Evolutionary conservation across 2,329 filamentous ascomycete species (phyloP).

Genomic region (Teratosphaeria viscida): DNA sequence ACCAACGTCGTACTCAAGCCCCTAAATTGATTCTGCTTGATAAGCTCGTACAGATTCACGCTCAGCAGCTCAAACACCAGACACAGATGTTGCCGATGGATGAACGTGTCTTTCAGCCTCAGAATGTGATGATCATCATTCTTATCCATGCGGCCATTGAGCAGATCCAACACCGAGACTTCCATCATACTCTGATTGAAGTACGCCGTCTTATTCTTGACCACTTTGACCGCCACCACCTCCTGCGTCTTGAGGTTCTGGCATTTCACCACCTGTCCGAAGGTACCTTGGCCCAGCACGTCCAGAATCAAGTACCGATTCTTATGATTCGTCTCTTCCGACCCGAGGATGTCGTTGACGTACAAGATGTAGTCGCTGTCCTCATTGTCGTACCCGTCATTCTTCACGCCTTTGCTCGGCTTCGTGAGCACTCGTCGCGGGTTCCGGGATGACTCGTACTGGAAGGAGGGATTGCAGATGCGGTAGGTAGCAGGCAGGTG

Average conservation of each 20-base stretch:
- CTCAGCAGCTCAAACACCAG: constrained; percentile 92
- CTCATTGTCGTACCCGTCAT: constrained; percentile 97
- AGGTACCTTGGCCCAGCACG: constrained; percentile 92
- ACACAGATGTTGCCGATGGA: constrained; percentile 92
- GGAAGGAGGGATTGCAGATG: constrained; percentile 96
- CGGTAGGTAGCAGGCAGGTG: constrained; percentile 92
- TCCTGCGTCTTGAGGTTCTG: constrained; percentile 98
- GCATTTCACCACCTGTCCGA: constrained; percentile 97
- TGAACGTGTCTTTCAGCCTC: constrained; percentile 93
- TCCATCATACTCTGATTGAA: constrained; percentile 99
- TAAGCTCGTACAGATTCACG: constrained; percentile 95
- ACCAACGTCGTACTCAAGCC: constrained; percentile 94
- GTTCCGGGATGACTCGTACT: constrained; percentile 96
- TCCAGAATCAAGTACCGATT: constrained; percentile 96
- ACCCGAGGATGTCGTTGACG: constrained; percentile 95
- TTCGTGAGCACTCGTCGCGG: constrained; percentile 92
- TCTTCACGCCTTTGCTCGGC: constrained; percentile 96
- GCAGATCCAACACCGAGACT: constrained; percentile 88
- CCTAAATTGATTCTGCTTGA: constrained; percentile 99
- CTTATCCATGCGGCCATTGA: constrained; percentile 98
- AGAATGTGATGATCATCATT: constrained; percentile 96
- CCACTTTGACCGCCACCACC: constrained; percentile 96
- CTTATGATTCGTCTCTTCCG: constrained; percentile 97
- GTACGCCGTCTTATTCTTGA: constrained; percentile 97
- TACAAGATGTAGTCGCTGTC: constrained; percentile 99